These are phyloP conservation scores for Backusella westeae DNA, from an alignment of 192 early-diverging fungal species.

Conservation along the genomic window DNA sequence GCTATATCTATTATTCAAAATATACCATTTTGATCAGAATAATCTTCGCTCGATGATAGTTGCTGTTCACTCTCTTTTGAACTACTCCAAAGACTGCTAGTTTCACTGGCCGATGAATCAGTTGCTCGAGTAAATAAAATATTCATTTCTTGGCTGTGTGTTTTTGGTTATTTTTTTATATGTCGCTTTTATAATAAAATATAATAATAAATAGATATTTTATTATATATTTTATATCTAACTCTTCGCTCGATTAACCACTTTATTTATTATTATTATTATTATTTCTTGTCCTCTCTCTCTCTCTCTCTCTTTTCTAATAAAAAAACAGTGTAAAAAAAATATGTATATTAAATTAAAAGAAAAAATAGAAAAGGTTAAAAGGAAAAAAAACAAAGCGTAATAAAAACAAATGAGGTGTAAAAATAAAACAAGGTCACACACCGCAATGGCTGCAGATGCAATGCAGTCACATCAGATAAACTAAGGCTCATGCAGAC, in stretches of 20 bases:
- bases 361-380: background rate
- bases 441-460: too few relatives aligned
- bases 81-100: background rate
- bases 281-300: background rate
- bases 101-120: background rate
- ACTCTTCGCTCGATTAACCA: background rate
- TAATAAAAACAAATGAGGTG: too few relatives aligned
- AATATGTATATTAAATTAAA: background rate
- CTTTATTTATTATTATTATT: background rate
- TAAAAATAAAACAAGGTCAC: too few relatives aligned
- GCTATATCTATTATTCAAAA: background rate
- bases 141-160: background rate
- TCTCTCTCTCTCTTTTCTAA: background rate
- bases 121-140: background rate
- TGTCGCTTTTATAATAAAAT: background rate
- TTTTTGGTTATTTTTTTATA: background rate
- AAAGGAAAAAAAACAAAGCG: background rate
- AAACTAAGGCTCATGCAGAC: too few relatives aligned
- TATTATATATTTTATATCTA: background rate
- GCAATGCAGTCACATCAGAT: too few relatives aligned
- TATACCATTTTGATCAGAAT: conserved; percentile 5
- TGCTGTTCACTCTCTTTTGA: background rate
- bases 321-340: background rate
- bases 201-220: background rate
- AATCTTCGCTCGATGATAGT: background rate